Conservation (phyloP, 805 yeast genomes). For the Barnettozyma pratensis region DNA sequence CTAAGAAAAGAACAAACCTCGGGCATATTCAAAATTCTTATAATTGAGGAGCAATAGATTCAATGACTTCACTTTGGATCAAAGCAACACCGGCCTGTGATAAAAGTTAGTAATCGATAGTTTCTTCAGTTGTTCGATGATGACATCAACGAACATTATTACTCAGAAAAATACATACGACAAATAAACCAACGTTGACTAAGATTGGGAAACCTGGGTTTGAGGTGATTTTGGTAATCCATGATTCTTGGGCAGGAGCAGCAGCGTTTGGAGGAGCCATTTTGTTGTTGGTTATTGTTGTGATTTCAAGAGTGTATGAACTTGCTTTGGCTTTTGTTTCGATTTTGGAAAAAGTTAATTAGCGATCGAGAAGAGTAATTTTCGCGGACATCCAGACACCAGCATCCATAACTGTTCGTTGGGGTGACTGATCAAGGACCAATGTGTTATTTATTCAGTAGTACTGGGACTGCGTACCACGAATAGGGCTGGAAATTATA, state of each 20-base stretch:
- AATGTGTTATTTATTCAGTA: too few species aligned
- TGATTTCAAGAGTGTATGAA: neutral
- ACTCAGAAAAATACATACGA: conserved; percentile 24
- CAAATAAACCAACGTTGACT: conserved; percentile 58
- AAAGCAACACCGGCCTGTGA: conserved; percentile 61
- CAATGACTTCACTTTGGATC: conserved; percentile 76
- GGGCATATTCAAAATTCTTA: neutral
- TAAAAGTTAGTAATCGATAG: neutral
- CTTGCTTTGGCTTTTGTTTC: too few species aligned
- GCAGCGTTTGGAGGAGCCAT: conserved; percentile 18
- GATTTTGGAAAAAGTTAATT: neutral
- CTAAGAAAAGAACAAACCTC: too few species aligned
- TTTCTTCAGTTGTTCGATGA: too few species aligned
- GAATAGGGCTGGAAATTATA: too few species aligned
- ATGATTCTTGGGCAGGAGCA: conserved; percentile 19
- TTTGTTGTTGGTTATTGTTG: neutral
- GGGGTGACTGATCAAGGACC: too few species aligned
- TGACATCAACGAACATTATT: neutral
- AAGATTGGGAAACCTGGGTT: conserved; percentile 64
- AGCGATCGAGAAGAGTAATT: too few species aligned
- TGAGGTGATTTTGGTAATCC: conserved; percentile 48
- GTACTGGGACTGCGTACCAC: too few species aligned
- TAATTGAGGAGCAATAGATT: conserved; percentile 71
- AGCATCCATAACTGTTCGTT: neutral
- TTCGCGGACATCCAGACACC: neutral